Percentiles rank a stretch among this genome's conserved stretches.
These are phyloP conservation scores for Chlamydomonas reinhardtii DNA, from an alignment of 163 green algal species.

Conservation along the genomic window DNA sequence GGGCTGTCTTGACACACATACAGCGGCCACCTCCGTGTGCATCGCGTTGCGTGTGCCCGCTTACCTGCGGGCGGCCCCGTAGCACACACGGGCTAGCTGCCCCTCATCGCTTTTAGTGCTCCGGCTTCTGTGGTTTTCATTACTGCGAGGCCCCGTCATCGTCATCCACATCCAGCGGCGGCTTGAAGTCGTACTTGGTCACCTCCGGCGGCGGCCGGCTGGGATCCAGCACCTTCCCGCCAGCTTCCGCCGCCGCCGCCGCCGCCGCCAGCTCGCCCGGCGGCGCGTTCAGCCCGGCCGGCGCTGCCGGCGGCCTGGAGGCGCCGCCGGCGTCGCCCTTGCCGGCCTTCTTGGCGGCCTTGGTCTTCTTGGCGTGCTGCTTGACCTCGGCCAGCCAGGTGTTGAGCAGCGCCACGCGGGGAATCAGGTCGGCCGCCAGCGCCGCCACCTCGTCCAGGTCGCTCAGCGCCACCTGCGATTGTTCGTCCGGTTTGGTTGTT, in stretches of 20 bases:
- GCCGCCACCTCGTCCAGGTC: neutral
- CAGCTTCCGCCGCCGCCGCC: neutral
- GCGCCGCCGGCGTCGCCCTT: neutral
- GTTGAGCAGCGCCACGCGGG: neutral
- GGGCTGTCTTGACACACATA: no score
- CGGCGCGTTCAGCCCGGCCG: no score
- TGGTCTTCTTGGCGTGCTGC: constrained; percentile 9
- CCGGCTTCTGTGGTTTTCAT: no score
- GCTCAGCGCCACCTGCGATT: neutral
- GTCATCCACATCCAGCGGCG: neutral
- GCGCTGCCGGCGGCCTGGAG: no score
- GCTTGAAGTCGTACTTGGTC: constrained; percentile 19
- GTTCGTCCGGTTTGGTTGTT: no score
- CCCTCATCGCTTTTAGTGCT: no score
- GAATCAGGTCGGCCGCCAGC: neutral
- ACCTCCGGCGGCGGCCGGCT: constrained; percentile 10
- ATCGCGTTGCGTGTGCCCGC: no score
- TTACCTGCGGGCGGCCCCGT: no score
- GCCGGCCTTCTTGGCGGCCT: neutral
- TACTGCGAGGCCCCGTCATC: neutral
- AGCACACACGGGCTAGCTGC: no score
- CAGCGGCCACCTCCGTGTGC: no score
- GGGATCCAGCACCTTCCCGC: neutral
- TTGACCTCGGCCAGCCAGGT: neutral
- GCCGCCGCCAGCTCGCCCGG: neutral